These are phyloP conservation scores for Lablab purpureus DNA, from an alignment of 306 rosid species.

Conservation along the genomic window DNA sequence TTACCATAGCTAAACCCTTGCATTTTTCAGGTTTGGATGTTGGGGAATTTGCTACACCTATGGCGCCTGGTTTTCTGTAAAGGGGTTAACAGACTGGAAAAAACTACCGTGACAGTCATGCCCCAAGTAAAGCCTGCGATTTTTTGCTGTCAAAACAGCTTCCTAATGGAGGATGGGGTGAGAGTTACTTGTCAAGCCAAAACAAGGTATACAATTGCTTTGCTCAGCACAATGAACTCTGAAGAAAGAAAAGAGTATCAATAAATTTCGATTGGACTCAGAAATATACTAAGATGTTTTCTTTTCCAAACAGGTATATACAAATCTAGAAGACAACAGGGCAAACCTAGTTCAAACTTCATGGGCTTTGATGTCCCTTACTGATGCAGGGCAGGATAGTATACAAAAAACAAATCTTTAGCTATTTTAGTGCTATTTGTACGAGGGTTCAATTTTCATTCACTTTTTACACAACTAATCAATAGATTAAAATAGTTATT, in stretches of 20 bases:
- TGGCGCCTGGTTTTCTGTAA: conserved; percentile 71
- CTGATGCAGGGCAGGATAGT: conserved; percentile 76
- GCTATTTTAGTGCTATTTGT: neutral
- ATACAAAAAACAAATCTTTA: neutral
- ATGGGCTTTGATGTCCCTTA: conserved; percentile 79
- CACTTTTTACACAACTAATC: no score
- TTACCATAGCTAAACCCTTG: neutral
- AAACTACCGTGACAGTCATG: conserved; percentile 47
- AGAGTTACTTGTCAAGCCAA: conserved; percentile 73
- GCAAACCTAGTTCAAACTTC: conserved; percentile 70
- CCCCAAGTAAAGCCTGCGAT: conserved; percentile 61
- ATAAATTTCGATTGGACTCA: neutral
- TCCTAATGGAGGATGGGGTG: conserved; percentile 85
- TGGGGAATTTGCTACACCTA: conserved; percentile 89
- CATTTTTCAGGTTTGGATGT: conserved; percentile 65
- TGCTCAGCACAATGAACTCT: neutral
- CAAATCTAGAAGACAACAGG: conserved; percentile 58
- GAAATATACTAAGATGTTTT: neutral
- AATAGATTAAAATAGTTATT: no score
- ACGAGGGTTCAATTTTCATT: no score
- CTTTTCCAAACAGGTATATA: conserved; percentile 56
- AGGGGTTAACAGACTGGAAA: conserved; percentile 61
- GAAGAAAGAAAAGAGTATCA: neutral
- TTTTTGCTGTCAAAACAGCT: conserved; percentile 72
- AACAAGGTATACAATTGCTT: conserved; percentile 53